Percentiles rank a stretch among this genome's conserved stretches.
phyloP scores from a whole-genome alignment of 805 yeast genomes.

The Pachysolen tannophilus region DNA sequence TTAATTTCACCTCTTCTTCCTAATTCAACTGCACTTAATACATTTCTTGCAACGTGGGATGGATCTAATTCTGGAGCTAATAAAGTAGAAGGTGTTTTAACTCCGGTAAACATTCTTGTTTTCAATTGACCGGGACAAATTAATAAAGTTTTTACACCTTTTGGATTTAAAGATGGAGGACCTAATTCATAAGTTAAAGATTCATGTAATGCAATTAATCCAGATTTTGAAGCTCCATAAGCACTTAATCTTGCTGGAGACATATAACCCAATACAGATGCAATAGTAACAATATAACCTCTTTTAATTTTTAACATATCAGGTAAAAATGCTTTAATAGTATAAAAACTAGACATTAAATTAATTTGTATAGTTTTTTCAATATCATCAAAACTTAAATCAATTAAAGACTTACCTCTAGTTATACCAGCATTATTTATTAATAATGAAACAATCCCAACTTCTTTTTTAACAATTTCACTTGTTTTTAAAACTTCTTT shows the following conservation, averaged over 20 bases:
- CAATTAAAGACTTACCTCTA: slow-evolving; percentile 46
- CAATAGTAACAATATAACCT: slow-evolving; percentile 75
- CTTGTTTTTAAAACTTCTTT: slow-evolving; percentile 34
- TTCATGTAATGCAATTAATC: slow-evolving; percentile 77
- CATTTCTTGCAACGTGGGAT: slow-evolving; percentile 47
- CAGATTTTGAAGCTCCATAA: slow-evolving; percentile 90
- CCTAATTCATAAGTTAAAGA: slow-evolving; percentile 66
- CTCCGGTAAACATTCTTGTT: slow-evolving; percentile 67
- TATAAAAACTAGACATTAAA: slow-evolving; percentile 59
- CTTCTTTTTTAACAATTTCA: slow-evolving; percentile 29
- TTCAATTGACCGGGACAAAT: slow-evolving; percentile 84
- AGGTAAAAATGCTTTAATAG: slow-evolving; percentile 66
- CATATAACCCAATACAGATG: slow-evolving; percentile 79
- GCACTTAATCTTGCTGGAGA: slow-evolving; percentile 75
- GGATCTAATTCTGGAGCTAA: slow-evolving; percentile 84
- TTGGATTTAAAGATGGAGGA: slow-evolving; percentile 32
- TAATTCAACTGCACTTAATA: slow-evolving; percentile 45
- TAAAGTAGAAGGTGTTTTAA: slow-evolving; percentile 62
- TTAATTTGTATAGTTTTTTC: slow-evolving; percentile 60
- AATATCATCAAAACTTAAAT: slow-evolving; percentile 49
- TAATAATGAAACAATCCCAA: slow-evolving; percentile 59
- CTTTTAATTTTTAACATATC: slow-evolving; percentile 51
- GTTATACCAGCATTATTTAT: slow-evolving; percentile 85
- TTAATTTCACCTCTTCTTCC: slow-evolving; percentile 66
- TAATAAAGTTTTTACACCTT: slow-evolving; percentile 63